Evolutionary conservation across 768 basidiomycete species (phyloP).

Genomic region (Amanita subjunquillea): DNA sequence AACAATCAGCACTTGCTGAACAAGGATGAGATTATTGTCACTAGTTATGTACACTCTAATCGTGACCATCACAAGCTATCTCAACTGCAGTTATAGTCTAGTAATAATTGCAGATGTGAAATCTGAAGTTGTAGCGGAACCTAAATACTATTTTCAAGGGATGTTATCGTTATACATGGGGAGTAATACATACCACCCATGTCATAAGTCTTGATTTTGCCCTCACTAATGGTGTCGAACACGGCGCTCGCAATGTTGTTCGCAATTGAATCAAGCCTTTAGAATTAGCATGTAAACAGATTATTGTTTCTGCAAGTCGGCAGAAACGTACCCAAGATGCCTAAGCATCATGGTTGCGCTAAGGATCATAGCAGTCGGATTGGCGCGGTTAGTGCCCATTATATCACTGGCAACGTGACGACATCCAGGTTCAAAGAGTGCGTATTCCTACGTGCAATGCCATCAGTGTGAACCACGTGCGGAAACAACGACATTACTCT

Average conservation of each 20-base stretch:
- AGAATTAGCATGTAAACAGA: conserved; percentile 6
- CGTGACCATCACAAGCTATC: conserved; percentile 3
- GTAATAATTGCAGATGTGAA: conserved; percentile 91
- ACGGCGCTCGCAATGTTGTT: conserved; percentile 90
- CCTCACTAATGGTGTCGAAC: conserved; percentile 84
- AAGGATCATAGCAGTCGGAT: conserved; percentile 96
- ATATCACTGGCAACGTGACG: conserved; percentile 92
- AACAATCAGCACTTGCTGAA: background rate
- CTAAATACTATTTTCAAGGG: conserved; percentile 24
- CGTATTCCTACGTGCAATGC: conserved; percentile 61
- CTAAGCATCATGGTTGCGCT: conserved; percentile 97
- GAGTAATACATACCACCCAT: conserved; percentile 68
- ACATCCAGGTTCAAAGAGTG: conserved; percentile 97
- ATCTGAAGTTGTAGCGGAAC: conserved; percentile 85
- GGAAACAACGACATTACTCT: conserved; percentile 37
- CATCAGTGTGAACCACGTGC: conserved; percentile 6
- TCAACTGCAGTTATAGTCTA: conserved; percentile 37
- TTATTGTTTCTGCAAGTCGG: conserved; percentile 8
- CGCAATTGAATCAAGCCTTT: conserved; percentile 82
- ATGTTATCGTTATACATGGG: background rate
- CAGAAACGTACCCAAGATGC: conserved; percentile 70
- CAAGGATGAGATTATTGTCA: background rate
- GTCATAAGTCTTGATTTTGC: conserved; percentile 86
- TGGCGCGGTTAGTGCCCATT: conserved; percentile 93
- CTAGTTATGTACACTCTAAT: background rate